Conservation (phyloP, 768 basidiomycete species). For the Sporobolomyces phaffii region DNA sequence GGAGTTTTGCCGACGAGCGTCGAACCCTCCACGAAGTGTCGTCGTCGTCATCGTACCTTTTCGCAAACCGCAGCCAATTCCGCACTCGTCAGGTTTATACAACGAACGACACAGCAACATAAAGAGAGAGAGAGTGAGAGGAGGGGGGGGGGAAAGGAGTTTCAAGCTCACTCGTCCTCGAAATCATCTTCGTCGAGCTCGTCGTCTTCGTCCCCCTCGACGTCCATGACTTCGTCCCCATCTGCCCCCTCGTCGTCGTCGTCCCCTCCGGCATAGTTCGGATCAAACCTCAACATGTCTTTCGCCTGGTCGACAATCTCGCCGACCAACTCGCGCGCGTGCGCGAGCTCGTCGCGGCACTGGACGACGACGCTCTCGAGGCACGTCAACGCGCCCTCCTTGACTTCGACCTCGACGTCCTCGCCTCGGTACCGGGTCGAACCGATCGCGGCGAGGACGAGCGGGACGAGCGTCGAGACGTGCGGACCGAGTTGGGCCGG, state of each 20-base stretch:
- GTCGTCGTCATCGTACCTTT: constrained; percentile 97
- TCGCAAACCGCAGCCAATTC: too few species aligned
- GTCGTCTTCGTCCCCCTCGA: constrained; percentile 34
- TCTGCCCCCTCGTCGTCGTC: constrained; percentile 55
- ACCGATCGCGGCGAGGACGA: constrained; percentile 59
- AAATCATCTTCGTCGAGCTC: constrained; percentile 52
- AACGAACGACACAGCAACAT: too few species aligned
- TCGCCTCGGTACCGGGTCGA: background rate
- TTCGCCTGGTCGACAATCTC: constrained; percentile 65
- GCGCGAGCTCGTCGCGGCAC: constrained; percentile 54
- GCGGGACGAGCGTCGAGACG: constrained; percentile 54
- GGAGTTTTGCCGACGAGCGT: constrained; percentile 82
- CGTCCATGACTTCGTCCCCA: constrained; percentile 45
- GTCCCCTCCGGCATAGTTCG: constrained; percentile 68
- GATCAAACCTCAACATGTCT: constrained; percentile 85
- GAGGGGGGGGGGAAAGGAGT: too few species aligned
- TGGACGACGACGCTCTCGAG: constrained; percentile 76
- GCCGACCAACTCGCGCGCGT: constrained; percentile 65
- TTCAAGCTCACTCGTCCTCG: constrained; percentile 9
- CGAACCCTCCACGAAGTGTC: constrained; percentile 97
- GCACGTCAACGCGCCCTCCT: constrained; percentile 68
- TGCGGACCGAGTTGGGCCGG: constrained; percentile 38
- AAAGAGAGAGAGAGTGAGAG: too few species aligned
- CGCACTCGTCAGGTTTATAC: too few species aligned
- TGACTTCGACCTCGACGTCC: constrained; percentile 52